Evolutionary conservation across 23 red algal genomes (phyloP).

Genomic region (Gracilaria domingensis): DNA sequence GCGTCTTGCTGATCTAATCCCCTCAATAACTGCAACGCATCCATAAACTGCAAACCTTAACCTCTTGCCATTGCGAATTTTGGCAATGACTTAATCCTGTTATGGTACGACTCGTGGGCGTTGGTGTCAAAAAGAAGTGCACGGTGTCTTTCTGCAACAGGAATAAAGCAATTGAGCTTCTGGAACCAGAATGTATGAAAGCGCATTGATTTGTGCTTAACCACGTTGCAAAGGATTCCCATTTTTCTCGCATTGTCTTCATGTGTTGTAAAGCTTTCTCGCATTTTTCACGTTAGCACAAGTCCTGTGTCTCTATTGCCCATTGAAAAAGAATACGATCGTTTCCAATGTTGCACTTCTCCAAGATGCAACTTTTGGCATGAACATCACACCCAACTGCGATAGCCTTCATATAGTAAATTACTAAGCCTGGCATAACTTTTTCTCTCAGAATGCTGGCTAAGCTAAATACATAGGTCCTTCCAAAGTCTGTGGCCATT

Average conservation of each 20-base stretch:
- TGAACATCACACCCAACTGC: constrained; percentile 18
- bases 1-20: too few relatives aligned
- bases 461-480: neutral
- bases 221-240: neutral
- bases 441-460: neutral
- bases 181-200: neutral
- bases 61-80: too few relatives aligned
- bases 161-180: neutral
- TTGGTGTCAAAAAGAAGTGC: neutral
- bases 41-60: too few relatives aligned
- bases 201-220: neutral
- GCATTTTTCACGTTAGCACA: neutral
- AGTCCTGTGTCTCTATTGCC: neutral
- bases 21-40: too few relatives aligned
- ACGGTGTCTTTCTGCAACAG: neutral
- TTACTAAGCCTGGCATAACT: neutral
- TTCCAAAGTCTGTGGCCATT: constrained; percentile 24
- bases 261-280: neutral
- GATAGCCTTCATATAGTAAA: neutral
- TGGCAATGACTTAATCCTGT: too few relatives aligned
- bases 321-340: neutral
- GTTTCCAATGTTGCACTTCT: neutral
- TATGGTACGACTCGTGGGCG: neutral
- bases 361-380: constrained; percentile 11
- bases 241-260: neutral